A percentile compares a stretch with the other conserved stretches of the same genome.
phyloP scores from a whole-genome alignment of 2,329 filamentous ascomycete species.

The Xylariales sp. region DNA sequence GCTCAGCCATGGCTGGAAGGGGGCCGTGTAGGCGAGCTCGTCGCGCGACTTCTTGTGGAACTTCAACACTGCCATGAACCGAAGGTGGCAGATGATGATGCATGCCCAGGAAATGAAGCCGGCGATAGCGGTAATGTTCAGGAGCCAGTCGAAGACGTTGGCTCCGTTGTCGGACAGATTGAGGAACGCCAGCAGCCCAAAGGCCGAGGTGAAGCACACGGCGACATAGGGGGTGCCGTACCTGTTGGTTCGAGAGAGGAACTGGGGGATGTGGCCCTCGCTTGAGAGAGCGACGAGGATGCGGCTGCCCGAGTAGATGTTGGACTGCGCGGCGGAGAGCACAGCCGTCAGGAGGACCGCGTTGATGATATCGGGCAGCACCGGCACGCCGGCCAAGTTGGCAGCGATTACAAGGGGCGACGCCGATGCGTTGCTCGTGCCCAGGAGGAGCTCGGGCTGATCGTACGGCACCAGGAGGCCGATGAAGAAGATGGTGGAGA shows the following conservation, averaged over 20 bases:
- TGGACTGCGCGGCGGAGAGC: constrained; percentile 73
- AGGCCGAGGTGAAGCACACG: constrained; percentile 50
- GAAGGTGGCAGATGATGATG: constrained; percentile 60
- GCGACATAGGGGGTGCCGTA: constrained; percentile 60
- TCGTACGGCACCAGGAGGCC: constrained; percentile 64
- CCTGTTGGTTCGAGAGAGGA: constrained; percentile 56
- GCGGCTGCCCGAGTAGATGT: constrained; percentile 68
- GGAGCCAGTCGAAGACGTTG: constrained; percentile 66
- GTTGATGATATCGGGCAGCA: constrained; percentile 69
- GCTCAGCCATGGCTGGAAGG: constrained; percentile 59
- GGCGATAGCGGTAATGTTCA: constrained; percentile 66
- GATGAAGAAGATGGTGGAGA: constrained; percentile 63
- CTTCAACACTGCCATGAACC: constrained; percentile 58
- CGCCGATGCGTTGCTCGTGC: constrained; percentile 52
- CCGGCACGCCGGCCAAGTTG: constrained; percentile 56
- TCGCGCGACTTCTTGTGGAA: constrained; percentile 53
- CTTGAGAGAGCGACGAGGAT: constrained; percentile 63
- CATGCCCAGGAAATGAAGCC: constrained; percentile 69
- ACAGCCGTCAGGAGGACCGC: constrained; percentile 74
- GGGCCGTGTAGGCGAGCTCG: constrained; percentile 56
- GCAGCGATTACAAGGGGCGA: constrained; percentile 62
- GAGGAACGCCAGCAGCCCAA: constrained; percentile 64
- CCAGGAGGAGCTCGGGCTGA: constrained; percentile 4
- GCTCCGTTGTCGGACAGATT: constrained; percentile 56
- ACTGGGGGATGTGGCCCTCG: constrained; percentile 56